A percentile compares a stretch with the other conserved stretches of the same genome.
Evolutionary conservation across 192 early-diverging fungal genomes (phyloP).

Genomic region (Linnemannia hyalina): DNA sequence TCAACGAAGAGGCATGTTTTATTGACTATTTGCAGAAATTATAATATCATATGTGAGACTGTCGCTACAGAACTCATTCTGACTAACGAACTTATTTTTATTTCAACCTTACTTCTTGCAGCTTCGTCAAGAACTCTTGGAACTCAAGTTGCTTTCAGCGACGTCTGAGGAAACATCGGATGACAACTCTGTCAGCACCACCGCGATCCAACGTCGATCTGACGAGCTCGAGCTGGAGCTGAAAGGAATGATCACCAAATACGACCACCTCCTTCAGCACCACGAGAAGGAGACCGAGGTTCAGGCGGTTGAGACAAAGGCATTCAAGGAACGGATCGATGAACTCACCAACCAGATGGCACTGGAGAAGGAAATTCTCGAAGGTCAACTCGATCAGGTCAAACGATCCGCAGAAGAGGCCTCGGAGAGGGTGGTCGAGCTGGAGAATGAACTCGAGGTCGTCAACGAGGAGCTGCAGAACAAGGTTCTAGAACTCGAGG

Average conservation of each 20-base stretch:
- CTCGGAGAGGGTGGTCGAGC: constrained; percentile 22
- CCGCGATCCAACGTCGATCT: constrained; percentile 9
- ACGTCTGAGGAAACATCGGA: constrained; percentile 27
- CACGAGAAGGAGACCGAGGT: constrained; percentile 26
- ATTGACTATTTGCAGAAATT: not conserved
- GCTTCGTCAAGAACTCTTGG: constrained; percentile 47
- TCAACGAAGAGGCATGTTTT: constrained; percentile 36
- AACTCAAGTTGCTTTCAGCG: constrained; percentile 45
- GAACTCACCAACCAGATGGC: constrained; percentile 24
- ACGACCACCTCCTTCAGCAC: constrained; percentile 35
- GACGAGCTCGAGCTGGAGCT: constrained; percentile 39
- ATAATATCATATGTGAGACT: not conserved
- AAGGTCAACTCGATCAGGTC: constrained; percentile 35
- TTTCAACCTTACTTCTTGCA: not conserved
- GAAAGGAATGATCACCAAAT: constrained; percentile 40
- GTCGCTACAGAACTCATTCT: no score
- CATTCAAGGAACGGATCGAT: constrained; percentile 47
- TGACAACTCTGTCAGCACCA: not conserved
- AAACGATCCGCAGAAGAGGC: constrained; percentile 28
- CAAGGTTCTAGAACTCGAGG: constrained; percentile 40
- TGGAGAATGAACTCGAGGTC: constrained; percentile 34
- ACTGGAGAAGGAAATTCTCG: constrained; percentile 40
- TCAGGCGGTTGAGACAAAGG: constrained; percentile 21
- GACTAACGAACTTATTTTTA: not conserved
- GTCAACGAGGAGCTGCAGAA: constrained; percentile 47